These are phyloP conservation scores for Ostreobium quekettii DNA, from an alignment of 139 green algal genomes.

Conservation along the genomic window DNA sequence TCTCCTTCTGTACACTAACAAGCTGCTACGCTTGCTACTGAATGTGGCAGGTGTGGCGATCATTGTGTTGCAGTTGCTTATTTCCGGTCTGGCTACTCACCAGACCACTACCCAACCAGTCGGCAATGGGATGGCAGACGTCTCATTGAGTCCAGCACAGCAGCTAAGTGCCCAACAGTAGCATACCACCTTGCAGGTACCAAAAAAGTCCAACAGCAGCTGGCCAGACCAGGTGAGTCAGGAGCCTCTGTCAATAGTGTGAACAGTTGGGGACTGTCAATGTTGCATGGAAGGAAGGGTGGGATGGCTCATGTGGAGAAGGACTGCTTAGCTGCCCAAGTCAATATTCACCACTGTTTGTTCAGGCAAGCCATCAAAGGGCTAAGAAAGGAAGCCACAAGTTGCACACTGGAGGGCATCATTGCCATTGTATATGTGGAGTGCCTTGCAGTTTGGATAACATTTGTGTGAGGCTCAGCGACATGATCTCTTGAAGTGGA, in stretches of 20 bases:
- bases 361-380: no score
- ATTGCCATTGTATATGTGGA: no score
- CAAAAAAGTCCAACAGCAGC: conserved; percentile 93
- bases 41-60: conserved; percentile 1
- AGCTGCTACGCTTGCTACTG: no score
- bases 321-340: no score
- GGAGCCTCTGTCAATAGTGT: conserved; percentile 6
- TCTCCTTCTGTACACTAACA: no score
- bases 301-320: neutral
- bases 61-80: conserved; percentile 27
- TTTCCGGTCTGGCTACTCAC: conserved; percentile 77
- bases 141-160: conserved; percentile 65
- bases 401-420: no score
- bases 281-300: neutral
- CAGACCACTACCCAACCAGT: conserved; percentile 75
- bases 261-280: neutral
- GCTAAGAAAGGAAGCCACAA: no score
- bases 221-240: conserved; percentile 42
- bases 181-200: conserved; percentile 85
- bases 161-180: conserved; percentile 79
- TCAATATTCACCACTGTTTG: no score
- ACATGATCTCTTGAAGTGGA: no score
- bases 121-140: conserved; percentile 68
- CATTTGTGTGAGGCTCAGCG: no score
- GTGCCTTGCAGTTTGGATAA: no score